Conservation (phyloP, 2,329 filamentous ascomycete species). For the Apiospora kogelbergensis region DNA sequence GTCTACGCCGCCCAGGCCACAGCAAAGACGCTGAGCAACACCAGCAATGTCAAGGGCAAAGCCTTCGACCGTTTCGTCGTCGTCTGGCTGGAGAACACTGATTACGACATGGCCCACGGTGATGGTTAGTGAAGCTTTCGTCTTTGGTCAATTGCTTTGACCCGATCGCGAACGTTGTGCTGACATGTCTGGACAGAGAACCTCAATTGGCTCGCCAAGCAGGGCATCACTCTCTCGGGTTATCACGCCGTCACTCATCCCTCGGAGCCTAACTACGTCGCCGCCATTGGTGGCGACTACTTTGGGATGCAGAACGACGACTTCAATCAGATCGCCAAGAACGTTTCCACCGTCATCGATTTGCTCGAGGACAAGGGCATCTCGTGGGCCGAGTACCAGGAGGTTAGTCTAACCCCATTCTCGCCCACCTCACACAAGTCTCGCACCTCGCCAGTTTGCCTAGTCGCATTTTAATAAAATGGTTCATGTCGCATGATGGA, state of each 20-base stretch:
- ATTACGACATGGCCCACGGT: conserved; percentile 62
- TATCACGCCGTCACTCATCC: conserved; percentile 68
- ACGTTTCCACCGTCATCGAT: conserved; percentile 68
- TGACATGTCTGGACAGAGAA: conserved; percentile 39
- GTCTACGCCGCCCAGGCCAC: conserved; percentile 60
- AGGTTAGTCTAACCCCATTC: conserved; percentile 33
- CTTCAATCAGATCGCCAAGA: conserved; percentile 56
- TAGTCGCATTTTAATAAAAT: conserved; percentile 18
- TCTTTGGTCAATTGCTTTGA: conserved; percentile 17
- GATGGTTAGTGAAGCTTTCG: conserved; percentile 50
- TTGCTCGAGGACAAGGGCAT: conserved; percentile 65
- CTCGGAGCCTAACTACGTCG: conserved; percentile 75
- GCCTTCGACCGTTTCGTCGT: conserved; percentile 71
- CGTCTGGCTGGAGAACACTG: conserved; percentile 78
- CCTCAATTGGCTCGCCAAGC: conserved; percentile 55
- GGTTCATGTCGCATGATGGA: conserved; percentile 33
- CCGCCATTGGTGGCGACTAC: conserved; percentile 67
- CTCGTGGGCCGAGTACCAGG: conserved; percentile 72
- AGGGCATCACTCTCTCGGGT: conserved; percentile 62
- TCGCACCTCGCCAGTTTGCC: background rate
- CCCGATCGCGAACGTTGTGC: background rate
- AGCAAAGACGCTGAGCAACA: conserved; percentile 59
- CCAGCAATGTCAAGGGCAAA: conserved; percentile 66
- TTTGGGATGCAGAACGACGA: conserved; percentile 72
- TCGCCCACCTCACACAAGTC: background rate